Evolutionary conservation across 2,329 filamentous ascomycete genomes (phyloP).

Genomic region (Neonectria coccinea): DNA sequence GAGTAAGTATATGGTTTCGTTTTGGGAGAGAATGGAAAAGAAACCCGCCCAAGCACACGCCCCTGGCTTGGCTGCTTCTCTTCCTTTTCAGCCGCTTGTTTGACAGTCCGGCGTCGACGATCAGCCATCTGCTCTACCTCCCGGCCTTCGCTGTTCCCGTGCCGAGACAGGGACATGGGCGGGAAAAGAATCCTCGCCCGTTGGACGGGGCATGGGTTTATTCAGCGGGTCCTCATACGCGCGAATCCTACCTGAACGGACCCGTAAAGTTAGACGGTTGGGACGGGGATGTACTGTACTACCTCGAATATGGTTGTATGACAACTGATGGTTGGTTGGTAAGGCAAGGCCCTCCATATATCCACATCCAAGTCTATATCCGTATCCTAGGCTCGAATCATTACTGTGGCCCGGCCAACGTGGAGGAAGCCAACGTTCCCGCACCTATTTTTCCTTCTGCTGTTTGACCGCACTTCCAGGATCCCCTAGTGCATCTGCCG

Average conservation of each 20-base stretch:
- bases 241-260: not conserved
- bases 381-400: not conserved
- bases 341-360: not conserved
- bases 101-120: constrained; percentile 1
- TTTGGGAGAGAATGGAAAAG: not conserved
- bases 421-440: constrained; percentile 2
- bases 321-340: no score
- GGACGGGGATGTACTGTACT: no score
- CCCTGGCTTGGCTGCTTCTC: not conserved
- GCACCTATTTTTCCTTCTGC: not conserved
- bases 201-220: constrained; percentile 29
- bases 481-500: constrained; percentile 18
- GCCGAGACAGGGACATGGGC: constrained; percentile 13
- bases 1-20: not conserved
- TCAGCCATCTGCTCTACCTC: constrained; percentile 8
- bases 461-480: constrained; percentile 13
- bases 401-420: not conserved
- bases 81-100: constrained; percentile 6
- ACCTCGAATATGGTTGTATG: no score
- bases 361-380: not conserved
- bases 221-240: constrained; percentile 18
- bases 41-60: not conserved
- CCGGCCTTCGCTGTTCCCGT: constrained; percentile 1
- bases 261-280: not conserved
- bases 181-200: not conserved